Conservation (phyloP, 2,329 filamentous ascomycete species). For the Talaromyces pinophilus region DNA sequence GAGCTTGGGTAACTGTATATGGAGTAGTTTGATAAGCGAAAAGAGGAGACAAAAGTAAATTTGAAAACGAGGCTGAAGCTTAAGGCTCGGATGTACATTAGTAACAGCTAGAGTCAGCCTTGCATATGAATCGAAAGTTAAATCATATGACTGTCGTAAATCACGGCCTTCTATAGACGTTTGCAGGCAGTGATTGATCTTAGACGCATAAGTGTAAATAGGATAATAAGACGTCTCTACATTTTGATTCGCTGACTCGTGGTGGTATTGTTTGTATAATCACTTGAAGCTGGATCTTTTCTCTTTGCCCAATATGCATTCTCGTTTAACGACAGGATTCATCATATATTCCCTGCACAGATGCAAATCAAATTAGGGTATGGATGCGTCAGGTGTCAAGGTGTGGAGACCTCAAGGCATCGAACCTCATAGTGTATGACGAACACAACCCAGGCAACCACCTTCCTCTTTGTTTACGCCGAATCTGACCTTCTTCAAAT, state of each 20-base stretch:
- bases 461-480: background rate
- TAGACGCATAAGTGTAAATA: background rate
- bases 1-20: too few relatives aligned
- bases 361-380: background rate
- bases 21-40: too few relatives aligned
- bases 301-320: background rate
- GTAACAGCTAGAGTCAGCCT: background rate
- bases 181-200: background rate
- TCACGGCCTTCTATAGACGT: background rate
- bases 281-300: background rate
- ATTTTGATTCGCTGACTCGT: background rate
- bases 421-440: background rate
- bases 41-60: background rate
- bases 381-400: background rate
- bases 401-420: background rate
- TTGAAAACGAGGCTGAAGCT: background rate
- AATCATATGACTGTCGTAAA: background rate
- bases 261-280: background rate
- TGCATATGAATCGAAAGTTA: background rate
- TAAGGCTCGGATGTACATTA: background rate
- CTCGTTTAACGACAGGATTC: background rate
- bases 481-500: background rate
- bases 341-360: background rate
- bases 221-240: background rate
- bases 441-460: background rate